Evolutionary conservation across 1,284 basidiomycete genomes (phyloP), one percentile per base, ranked within the genome.

Genomic region (Caloboletus firmus): DNA sequence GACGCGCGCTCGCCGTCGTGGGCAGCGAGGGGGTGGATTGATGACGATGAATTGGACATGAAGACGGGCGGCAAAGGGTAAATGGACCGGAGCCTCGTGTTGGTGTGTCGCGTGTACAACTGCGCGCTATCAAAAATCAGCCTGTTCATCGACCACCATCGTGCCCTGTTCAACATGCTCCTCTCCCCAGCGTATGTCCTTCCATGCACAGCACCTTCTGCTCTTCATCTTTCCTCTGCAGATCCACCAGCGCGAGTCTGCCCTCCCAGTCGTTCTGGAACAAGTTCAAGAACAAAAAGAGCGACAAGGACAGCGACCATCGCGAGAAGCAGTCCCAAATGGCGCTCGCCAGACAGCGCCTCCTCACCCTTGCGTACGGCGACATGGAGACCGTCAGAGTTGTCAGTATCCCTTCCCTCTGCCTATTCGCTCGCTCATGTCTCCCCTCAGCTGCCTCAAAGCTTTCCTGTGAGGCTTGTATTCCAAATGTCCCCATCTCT

Each of bases 381-480:
- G 89, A 91, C 41, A 89, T 90, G 85, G 90, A 92, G 72, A 91
- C 89, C 12, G 79, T 92, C 57, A 78, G 84, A 59, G 81, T 86
- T 76, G 89, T 89, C 57, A 50, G 77, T 68, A 22, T 22, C 49
- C 53, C 45, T 51, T 55, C 39, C 52, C 49, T 49, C 43, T 53
- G 18, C 51, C 42, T 45, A 52, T 12, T 11, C 52, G 10, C 28
- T 26, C 32, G 4, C 43, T 53, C 49, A 57, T 46, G 51, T 53
- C 51, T 51, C 41, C 50, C 34, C 31, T 4, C 48, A 89, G 85
- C 78, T 91, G 18, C 89, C 89, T 5, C 78, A 75, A 57, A 80
- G 76, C 34, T 89, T 78, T 65, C 71, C 67, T 45, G 87, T 89
- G 64, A 55, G 80, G 62, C 8, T 13, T 15, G 35, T 45, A 11